Evolutionary conservation across 2,329 filamentous ascomycete genomes (phyloP), one percentile per base, ranked within the genome.

Genomic region (Exophiala bonariae): DNA sequence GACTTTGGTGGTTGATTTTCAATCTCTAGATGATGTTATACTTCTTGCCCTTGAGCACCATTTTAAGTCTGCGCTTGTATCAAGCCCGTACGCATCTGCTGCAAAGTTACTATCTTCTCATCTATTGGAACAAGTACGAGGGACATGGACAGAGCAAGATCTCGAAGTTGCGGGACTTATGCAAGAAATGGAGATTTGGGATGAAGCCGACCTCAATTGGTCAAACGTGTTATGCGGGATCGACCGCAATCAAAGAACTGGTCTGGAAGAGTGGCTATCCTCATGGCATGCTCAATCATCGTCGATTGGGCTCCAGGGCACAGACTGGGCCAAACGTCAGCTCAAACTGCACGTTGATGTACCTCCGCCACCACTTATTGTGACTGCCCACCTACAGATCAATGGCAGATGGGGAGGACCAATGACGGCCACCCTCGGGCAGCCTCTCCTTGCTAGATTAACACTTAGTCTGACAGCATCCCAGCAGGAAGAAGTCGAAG

Each of bases 271-370:
- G 9, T 83, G 79, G 78, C 64, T 85, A 34, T 63, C 67, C 51
- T 61, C 69, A 20, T 86, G 82, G 80, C 80, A 85, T 61, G 54
- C 72, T 65, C 62, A 61, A 41, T 63, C 69, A 2, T 17, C 42
- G 16, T n/a, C 43, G 5, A 47, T 59, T 22, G 35, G 39, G 23
- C 36, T 58, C 14, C 35, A 41, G 18, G 19, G 30, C 7, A 41
- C 37, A 1, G 23, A 44, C 23, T 44, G 49, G 7, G 35, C 33
- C 16, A 41, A 31, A 52, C 78, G 78, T 16, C 83, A 82, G 10
- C 91, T 99, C 58, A 75, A 86, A 22, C 95, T 99, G 43, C 88
- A 91, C 0, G 91, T 99, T 11, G 89, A 96, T 49, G 82, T 99
- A 1, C 92, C 92, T 0, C 83, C 86, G 1, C 77, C 96, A 2